Evolutionary conservation across 2,329 filamentous ascomycete species (phyloP), one percentile per base, ranked within the genome.

Genomic region (Colletotrichum plurivorum): DNA sequence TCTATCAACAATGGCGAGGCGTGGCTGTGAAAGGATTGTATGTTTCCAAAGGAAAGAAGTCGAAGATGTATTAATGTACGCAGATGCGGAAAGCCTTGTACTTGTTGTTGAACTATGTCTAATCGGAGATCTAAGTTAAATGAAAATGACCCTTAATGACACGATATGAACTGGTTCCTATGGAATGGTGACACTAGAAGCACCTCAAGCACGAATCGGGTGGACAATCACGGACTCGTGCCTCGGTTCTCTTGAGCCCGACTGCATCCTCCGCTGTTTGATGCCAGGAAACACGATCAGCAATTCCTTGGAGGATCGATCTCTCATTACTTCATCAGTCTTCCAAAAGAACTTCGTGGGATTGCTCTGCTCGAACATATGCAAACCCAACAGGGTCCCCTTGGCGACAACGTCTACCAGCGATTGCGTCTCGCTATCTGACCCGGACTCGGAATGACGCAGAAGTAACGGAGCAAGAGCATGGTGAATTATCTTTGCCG

Each of bases 321-420:
- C 48, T 13, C 48, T 22, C 18, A 22, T 9, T 4, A 5, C 20
- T 15, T 25, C 48, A 51, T 25, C 22, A 13, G 48, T 9, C 12
- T 51, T 9, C 48, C 48, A 51, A 25, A 51, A 51, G 48, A 51
- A 51, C 4, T 25, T 51, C 20, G 48, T 51, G 22, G 48, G 48
- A 25, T 51, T 51, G 48, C 48, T 51, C 48, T 51, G 48, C 48
- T 51, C 48, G 15, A 51, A 51, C 48, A 51, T 51, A 13, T 15
- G 48, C 48, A 51, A 10, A 5, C 48, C 48, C 20, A 51, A 25
- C 4, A 51, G 48, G 48, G 48, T 51, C 22, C 48, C 48, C 48
- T 51, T 51, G 48, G 48, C 48, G 48, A 51, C 48, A 12, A 51
- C 48, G 48, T 51, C 48, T 15, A 25, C 18, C 48, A 51, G 48